Evolutionary conservation across 2,329 filamentous ascomycete genomes (phyloP), one percentile per base, ranked within the genome.

Genomic region (Hypoxylon sp.): DNA sequence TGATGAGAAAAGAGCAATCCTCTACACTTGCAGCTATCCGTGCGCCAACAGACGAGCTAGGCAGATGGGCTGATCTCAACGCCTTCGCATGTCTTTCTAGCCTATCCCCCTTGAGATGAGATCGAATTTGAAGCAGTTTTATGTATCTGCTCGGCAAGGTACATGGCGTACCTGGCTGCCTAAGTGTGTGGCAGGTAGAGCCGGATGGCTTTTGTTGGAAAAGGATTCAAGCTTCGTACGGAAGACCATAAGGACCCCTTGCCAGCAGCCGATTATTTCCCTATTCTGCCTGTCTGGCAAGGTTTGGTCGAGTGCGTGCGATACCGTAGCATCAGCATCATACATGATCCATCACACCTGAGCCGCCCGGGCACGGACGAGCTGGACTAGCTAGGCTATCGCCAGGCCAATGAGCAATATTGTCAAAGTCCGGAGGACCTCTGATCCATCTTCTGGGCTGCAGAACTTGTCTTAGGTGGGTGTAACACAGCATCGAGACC

Each of bases 391-490:
- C 26, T 37, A 27, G 20, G 42, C 26, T 35, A 35, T 35, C 15
- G n/a, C 24, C 26, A 46, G 41, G 45, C 52, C 55, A 62, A 59
- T 53, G 41, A 62, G 33, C 27, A 58, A 29, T n/a, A 41, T 38
- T 15, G 8, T 41, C 51, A n/a, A 11, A 59, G 46, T 48, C 48
- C 48, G 48, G 56, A 29, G 46, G 50, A 29, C 33, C 48, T 51
- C 48, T 59, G 57, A 57, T 54, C 55, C 48, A 62, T 59, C 59
- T 54, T 63, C 41, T 48, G 50, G 60, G 57, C 61, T 63, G 61
- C 61, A 61, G 58, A 62, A 55, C 17, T 33, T 63, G 58, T 63
- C 61, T 58, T 63, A 54, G 61, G 29, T 61, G 51, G 35, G 31
- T 50, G 61, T 62, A 24, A 57, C 55, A 59, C 58, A 48, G 52